These are phyloP conservation scores for Zelopaecilomyces penicillatus DNA, from an alignment of 2,329 filamentous ascomycete genomes.

Conservation along the genomic window DNA sequence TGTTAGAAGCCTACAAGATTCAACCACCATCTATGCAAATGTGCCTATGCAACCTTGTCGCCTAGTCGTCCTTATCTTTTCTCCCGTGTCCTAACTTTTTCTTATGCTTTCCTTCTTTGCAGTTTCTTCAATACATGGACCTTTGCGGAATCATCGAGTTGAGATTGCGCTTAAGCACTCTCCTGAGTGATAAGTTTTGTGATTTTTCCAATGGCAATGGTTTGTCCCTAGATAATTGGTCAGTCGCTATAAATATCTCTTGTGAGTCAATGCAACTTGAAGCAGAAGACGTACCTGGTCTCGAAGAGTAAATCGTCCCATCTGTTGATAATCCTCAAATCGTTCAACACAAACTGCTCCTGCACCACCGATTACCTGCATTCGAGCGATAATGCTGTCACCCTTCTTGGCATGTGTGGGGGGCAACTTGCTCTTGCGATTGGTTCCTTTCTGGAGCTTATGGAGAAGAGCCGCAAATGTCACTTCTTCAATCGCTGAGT, in stretches of 20 bases:
- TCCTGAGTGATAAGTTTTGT: conserved; percentile 63
- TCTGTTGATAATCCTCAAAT: conserved; percentile 93
- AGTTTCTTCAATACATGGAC: background rate
- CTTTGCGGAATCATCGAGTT: conserved; percentile 3
- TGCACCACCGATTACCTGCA: conserved; percentile 79
- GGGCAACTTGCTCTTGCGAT: conserved; percentile 83
- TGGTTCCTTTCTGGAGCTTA: conserved; percentile 91
- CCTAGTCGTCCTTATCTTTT: background rate
- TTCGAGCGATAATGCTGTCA: conserved; percentile 79
- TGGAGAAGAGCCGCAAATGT: conserved; percentile 83
- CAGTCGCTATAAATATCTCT: too few relatives aligned
- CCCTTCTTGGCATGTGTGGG: conserved; percentile 82
- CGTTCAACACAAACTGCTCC: conserved; percentile 86
- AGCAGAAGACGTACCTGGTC: conserved; percentile 58
- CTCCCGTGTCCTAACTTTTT: background rate
- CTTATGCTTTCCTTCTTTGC: background rate
- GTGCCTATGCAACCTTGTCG: background rate
- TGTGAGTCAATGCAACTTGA: background rate
- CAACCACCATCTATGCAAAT: too few relatives aligned
- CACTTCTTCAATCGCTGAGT: conserved; percentile 95
- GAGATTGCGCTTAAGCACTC: background rate
- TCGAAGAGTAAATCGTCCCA: conserved; percentile 82
- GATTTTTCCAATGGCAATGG: conserved; percentile 98
- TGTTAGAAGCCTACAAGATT: background rate
- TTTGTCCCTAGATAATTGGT: conserved; percentile 65